Evolutionary conservation across 2,329 filamentous ascomycete genomes (phyloP).

Genomic region (Fusarium devonianum): DNA sequence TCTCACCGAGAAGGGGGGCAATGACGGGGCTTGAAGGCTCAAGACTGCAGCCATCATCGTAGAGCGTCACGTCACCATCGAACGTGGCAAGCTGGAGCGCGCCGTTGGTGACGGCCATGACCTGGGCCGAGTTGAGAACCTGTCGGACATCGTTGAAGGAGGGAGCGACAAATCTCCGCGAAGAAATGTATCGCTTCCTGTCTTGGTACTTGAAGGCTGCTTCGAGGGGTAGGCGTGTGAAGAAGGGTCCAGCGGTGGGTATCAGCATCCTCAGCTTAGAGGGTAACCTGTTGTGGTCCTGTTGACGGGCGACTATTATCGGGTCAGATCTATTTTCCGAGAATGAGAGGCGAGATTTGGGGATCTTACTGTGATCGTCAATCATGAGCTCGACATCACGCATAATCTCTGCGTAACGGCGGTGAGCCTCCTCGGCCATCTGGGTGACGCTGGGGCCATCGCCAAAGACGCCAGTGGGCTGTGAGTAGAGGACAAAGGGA

Average conservation of each 20-base stretch:
- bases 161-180: conserved; percentile 89
- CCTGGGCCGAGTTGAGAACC: conserved; percentile 92
- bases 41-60: conserved; percentile 86
- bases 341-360: too few species aligned
- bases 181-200: conserved; percentile 83
- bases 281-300: conserved; percentile 67
- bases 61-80: conserved; percentile 96
- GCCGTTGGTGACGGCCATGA: conserved; percentile 85
- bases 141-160: conserved; percentile 97
- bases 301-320: conserved; percentile 73
- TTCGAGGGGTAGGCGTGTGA: conserved; percentile 84
- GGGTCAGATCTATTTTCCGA: background rate
- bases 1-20: conserved; percentile 60
- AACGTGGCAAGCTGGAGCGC: conserved; percentile 89
- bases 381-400: conserved; percentile 91
- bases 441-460: conserved; percentile 69
- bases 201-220: conserved; percentile 95
- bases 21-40: conserved; percentile 81
- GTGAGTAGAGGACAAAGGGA: conserved; percentile 94
- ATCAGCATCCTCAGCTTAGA: conserved; percentile 95
- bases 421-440: conserved; percentile 81
- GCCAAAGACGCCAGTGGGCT: conserved; percentile 87
- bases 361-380: conserved; percentile 79
- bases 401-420: conserved; percentile 94
- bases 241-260: conserved; percentile 90